These are phyloP conservation scores for Solanum etuberosum DNA, from an alignment of 257 asterid species.

Conservation along the genomic window DNA sequence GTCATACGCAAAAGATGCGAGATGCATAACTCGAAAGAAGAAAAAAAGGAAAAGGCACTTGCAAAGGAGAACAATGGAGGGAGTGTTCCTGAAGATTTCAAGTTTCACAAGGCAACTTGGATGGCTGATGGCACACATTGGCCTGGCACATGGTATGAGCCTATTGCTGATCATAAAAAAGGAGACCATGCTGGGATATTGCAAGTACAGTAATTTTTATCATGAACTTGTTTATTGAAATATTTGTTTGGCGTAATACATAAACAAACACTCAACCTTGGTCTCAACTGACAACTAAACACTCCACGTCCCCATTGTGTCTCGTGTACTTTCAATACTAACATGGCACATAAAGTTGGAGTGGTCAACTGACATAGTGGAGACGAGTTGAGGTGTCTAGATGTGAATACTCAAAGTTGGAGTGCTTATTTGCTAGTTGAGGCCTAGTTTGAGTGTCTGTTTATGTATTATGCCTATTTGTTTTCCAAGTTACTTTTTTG, in stretches of 20 bases:
- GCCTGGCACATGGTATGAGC: slow-evolving; percentile 88
- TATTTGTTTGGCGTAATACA: background rate
- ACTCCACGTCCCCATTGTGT: background rate
- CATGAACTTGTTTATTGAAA: background rate
- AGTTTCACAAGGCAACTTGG: slow-evolving; percentile 61
- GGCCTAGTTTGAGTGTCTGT: background rate
- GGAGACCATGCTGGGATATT: slow-evolving; percentile 94
- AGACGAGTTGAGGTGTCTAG: background rate
- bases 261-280: background rate
- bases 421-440: background rate
- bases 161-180: slow-evolving; percentile 58
- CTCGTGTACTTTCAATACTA: background rate
- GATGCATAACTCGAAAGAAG: slow-evolving; percentile 50
- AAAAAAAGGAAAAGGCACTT: slow-evolving; percentile 33
- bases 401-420: background rate
- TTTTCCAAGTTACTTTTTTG: background rate
- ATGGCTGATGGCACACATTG: slow-evolving; percentile 99
- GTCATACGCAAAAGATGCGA: slow-evolving; percentile 65
- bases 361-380: background rate
- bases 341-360: background rate
- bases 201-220: slow-evolving; percentile 34
- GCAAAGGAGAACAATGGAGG: slow-evolving; percentile 42
- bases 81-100: slow-evolving; percentile 28
- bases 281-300: background rate
- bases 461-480: background rate